Conservation (phyloP, 768 basidiomycete genomes). For the Piloderma croceum region DNA sequence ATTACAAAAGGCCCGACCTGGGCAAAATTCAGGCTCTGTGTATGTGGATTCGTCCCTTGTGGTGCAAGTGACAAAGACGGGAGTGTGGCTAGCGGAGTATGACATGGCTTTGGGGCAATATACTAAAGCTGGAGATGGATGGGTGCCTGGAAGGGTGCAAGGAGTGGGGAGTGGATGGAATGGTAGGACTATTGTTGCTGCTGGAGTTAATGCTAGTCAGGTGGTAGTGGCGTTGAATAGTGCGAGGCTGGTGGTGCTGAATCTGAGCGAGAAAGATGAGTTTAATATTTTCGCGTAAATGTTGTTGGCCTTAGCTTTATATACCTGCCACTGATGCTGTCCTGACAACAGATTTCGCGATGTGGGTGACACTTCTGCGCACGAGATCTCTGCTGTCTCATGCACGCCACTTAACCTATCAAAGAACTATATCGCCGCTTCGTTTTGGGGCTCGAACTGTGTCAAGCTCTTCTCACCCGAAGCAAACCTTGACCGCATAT, state of each 20-base stretch:
- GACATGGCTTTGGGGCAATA: constrained; percentile 42
- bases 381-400: constrained; percentile 69
- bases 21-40: constrained; percentile 16
- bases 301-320: no score
- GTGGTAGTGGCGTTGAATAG: constrained; percentile 54
- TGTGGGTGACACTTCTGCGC: constrained; percentile 4
- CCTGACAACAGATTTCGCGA: constrained; percentile 6
- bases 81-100: constrained; percentile 51
- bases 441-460: constrained; percentile 68
- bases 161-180: constrained; percentile 19
- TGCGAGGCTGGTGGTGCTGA: constrained; percentile 48
- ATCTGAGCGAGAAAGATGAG: constrained; percentile 35
- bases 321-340: neutral
- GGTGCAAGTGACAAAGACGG: constrained; percentile 66
- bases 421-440: constrained; percentile 46
- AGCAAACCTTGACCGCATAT: constrained; percentile 22
- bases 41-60: constrained; percentile 49
- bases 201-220: constrained; percentile 65
- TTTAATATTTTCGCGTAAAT: constrained; percentile 31
- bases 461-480: constrained; percentile 50
- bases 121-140: constrained; percentile 33
- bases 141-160: constrained; percentile 27
- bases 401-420: constrained; percentile 49
- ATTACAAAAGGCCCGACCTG: constrained; percentile 11
- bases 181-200: constrained; percentile 53